These are phyloP conservation scores for Scedosporium boydii DNA, from an alignment of 2,329 filamentous ascomycete species.

Conservation along the genomic window DNA sequence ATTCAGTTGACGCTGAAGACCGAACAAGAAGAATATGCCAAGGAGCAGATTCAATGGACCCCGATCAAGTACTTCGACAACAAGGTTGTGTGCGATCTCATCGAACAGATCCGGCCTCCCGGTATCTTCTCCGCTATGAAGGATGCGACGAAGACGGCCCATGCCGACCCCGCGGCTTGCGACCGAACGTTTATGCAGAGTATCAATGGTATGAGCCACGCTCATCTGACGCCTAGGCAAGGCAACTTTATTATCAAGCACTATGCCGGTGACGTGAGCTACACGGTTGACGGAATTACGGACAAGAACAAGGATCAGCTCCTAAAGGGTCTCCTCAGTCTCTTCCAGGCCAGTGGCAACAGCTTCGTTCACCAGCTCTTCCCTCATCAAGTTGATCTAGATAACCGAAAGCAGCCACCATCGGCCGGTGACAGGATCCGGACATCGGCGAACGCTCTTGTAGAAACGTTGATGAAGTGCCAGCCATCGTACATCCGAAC, in stretches of 20 bases:
- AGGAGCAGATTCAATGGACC: constrained; percentile 96
- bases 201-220: constrained; percentile 82
- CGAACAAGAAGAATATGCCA: constrained; percentile 93
- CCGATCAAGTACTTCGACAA: constrained; percentile 99
- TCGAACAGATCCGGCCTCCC: constrained; percentile 81
- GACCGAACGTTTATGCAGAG: constrained; percentile 94
- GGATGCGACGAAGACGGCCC: constrained; percentile 96
- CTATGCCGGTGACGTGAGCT: constrained; percentile 93
- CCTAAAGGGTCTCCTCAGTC: constrained; percentile 82
- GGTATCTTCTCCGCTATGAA: constrained; percentile 95
- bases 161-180: constrained; percentile 87
- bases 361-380: constrained; percentile 80
- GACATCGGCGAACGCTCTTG: constrained; percentile 84
- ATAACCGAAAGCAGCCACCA: constrained; percentile 88
- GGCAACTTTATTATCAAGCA: constrained; percentile 98
- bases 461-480: constrained; percentile 93
- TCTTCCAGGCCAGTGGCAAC: constrained; percentile 78
- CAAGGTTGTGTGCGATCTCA: constrained; percentile 95
- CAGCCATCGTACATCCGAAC: constrained; percentile 97
- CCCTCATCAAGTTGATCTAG: constrained; percentile 86
- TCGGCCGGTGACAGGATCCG: constrained; percentile 96
- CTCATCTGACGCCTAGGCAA: constrained; percentile 84
- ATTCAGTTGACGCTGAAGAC: constrained; percentile 95
- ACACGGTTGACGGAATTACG: constrained; percentile 92
- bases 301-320: constrained; percentile 99